phyloP scores from a whole-genome alignment of 129 eudicot species.

The Mikania micrantha region DNA sequence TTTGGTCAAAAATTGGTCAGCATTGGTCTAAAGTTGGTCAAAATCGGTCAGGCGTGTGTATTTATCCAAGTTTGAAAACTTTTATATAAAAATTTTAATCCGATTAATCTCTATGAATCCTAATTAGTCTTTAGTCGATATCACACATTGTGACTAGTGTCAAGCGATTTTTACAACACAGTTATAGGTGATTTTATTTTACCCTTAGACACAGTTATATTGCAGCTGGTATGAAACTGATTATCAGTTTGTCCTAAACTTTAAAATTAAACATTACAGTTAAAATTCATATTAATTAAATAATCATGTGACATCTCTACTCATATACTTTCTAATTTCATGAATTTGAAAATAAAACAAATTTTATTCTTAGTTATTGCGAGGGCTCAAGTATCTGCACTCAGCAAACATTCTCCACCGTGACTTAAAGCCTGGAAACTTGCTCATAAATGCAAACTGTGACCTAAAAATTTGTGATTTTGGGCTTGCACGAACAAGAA shows the following conservation, averaged over 20 bases:
- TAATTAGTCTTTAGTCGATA: no score
- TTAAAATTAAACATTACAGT: not conserved
- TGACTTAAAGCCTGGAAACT: constrained; percentile 67
- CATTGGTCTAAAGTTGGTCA: no score
- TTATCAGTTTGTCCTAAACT: not conserved
- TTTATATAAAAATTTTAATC: no score
- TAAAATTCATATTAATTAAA: not conserved
- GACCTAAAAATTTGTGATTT: constrained; percentile 72
- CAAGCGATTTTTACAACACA: no score
- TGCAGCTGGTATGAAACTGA: not conserved
- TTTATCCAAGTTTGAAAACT: no score
- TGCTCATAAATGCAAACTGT: constrained; percentile 59
- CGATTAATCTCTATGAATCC: no score
- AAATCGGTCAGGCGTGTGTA: no score
- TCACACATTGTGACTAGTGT: no score
- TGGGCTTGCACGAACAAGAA: constrained; percentile 62
- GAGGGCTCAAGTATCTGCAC: constrained; percentile 72
- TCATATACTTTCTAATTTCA: not conserved
- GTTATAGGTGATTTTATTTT: not conserved
- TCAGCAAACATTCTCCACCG: constrained; percentile 79
- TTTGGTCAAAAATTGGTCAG: no score
- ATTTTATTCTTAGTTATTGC: constrained; percentile 43
- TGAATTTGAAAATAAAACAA: not conserved
- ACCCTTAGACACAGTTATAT: not conserved
- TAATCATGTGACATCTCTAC: not conserved